phyloP scores from a whole-genome alignment of 1,284 basidiomycete species.

The Moesziomyces globuligerus region DNA sequence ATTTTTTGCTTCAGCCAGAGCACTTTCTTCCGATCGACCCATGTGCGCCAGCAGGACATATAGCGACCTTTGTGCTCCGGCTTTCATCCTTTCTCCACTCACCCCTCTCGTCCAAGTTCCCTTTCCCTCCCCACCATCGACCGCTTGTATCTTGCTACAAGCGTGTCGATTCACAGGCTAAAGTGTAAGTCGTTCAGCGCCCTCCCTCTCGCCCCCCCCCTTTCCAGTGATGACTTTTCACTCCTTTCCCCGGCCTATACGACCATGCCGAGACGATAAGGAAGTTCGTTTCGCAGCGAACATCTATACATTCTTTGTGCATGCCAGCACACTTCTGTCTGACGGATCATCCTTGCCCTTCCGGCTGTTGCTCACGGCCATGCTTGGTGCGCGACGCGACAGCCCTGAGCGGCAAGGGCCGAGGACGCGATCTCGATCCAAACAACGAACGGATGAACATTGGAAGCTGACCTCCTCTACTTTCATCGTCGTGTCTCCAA shows the following conservation, averaged over 20 bases:
- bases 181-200: slow-evolving; percentile 28
- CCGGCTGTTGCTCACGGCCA: slow-evolving; percentile 6
- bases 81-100: slow-evolving; percentile 2
- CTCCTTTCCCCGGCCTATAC: slow-evolving; percentile 68
- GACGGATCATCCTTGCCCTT: slow-evolving; percentile 36
- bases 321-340: slow-evolving; percentile 67
- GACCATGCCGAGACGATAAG: slow-evolving; percentile 68
- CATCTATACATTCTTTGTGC: slow-evolving; percentile 59
- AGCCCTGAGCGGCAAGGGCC: neutral
- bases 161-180: slow-evolving; percentile 31
- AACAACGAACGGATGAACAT: slow-evolving; percentile 1
- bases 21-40: slow-evolving; percentile 6
- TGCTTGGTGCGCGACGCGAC: neutral
- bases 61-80: no score
- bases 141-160: slow-evolving; percentile 28
- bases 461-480: slow-evolving; percentile 6
- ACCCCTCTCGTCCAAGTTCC: neutral
- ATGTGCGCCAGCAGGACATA: neutral
- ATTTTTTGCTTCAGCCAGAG: slow-evolving; percentile 12
- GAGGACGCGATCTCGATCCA: neutral
- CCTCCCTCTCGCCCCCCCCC: slow-evolving; percentile 1
- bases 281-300: slow-evolving; percentile 64
- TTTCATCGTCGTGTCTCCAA: slow-evolving; percentile 1
- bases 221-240: slow-evolving; percentile 52
- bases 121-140: slow-evolving; percentile 21